Evolutionary conservation across 2,329 filamentous ascomycete genomes (phyloP), one percentile per base, ranked within the genome.

Genomic region (Didymellaceae sp.): DNA sequence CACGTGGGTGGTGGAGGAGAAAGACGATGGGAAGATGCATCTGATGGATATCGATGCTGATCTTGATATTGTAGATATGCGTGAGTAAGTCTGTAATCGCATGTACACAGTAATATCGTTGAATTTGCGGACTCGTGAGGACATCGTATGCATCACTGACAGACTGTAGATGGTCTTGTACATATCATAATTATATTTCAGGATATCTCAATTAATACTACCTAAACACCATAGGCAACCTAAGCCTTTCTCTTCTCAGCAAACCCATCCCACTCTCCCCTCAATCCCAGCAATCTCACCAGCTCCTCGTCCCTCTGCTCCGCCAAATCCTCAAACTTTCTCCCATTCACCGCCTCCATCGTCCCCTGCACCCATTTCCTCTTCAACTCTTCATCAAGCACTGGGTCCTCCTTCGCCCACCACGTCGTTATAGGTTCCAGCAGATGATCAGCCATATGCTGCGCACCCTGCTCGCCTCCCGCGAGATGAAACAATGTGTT

Each of bases 361-460:
- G 57, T 60, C 14, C 55, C 44, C 3, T 52, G 50, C 10, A 62
- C 50, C 54, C 55, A 59, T 51, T 58, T 60, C 45, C 42, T 44
- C 52, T 55, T 55, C 46, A 62, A 25, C 17, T 32, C 42, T 14
- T 60, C 55, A 8, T 61, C 52, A 4, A 59, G 31, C 10, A 55
- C 45, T 1, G 57, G 57, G n/a, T 56, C 52, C 11, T 52, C 32
- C 9, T 24, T 33, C 9, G 57, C 54, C 52, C 54, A 61, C 57
- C 58, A 59, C n/a, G 51, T 55, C n/a, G 54, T 58, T 45, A 61
- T 25, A 5, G 57, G 58, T 25, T 37, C 40, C 2, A 62, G 31
- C 24, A 62, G 21, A 38, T 62, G 59, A 16, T 58, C 25, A 17
- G 49, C 51, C 39, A 62, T 25, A n/a, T 60, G 57, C 43, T 62